phyloP scores from a whole-genome alignment of 2,329 filamentous ascomycete species.

The Exophiala alcalophila region DNA sequence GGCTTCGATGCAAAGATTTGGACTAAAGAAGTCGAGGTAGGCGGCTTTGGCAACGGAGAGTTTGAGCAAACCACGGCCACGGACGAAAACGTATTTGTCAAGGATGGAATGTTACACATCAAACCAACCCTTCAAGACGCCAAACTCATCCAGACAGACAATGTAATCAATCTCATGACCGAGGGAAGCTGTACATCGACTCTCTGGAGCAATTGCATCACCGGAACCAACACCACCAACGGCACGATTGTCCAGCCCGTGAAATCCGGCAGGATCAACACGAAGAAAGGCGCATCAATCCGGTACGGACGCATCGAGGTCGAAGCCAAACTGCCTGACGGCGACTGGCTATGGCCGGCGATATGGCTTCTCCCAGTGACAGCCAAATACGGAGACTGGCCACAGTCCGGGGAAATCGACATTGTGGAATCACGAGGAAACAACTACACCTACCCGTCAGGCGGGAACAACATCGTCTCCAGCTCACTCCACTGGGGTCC shows the following conservation, averaged over 20 bases:
- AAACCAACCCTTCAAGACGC: conserved; percentile 74
- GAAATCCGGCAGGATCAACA: conserved; percentile 75
- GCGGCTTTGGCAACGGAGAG: conserved; percentile 62
- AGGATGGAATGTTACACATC: conserved; percentile 68
- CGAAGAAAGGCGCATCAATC: conserved; percentile 66
- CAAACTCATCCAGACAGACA: conserved; percentile 63
- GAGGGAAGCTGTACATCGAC: conserved; percentile 67
- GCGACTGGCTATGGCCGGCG: conserved; percentile 87
- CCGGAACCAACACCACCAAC: conserved; percentile 75
- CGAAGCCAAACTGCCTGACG: conserved; percentile 68
- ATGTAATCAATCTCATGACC: conserved; percentile 63
- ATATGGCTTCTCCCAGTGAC: conserved; percentile 83
- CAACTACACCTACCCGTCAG: conserved; percentile 71
- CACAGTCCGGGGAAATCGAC: conserved; percentile 77
- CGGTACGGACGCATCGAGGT: conserved; percentile 82
- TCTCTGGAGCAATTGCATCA: conserved; percentile 60
- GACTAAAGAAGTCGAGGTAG: conserved; percentile 66
- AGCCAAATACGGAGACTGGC: conserved; percentile 73
- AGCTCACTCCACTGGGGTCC: conserved; percentile 83
- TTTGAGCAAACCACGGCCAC: conserved; percentile 73
- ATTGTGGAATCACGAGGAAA: conserved; percentile 79
- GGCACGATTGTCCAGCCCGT: conserved; percentile 73
- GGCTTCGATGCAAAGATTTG: conserved; percentile 57
- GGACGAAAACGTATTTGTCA: conserved; percentile 71
- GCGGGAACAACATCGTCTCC: conserved; percentile 77